Base-by-base conservation (phyloP, 345 rosid species). In the Ailanthus altissimus region DNA sequence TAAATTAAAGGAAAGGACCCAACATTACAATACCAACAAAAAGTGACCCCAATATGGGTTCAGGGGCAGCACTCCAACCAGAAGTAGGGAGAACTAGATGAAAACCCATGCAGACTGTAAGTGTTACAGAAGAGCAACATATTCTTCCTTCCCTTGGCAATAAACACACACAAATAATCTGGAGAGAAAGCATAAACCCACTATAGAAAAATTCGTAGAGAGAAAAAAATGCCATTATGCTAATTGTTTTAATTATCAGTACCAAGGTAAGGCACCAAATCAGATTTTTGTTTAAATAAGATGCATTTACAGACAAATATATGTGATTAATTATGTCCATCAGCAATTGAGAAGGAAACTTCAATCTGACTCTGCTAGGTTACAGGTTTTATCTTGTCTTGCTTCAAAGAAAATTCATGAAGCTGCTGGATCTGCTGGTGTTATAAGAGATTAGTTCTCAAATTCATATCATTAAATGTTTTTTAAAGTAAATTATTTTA, bases 31-130 rank as follows among this genome's bases (percentile, higher is more conserved):
- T 84, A 80, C 64, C 78, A 79, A 78, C 83, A 79, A 77, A 75
- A 83, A 81, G 80, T 81, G 78, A 73, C 84, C 70, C 77, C 84
- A 77, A 26, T 66, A 81, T 74, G 81, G 76, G 56, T 80, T 81
- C 67, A 73, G 59, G 18, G 80, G 79, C 80, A 82, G 72, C 54
- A 66, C 70, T 61, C 79, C 89, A 79, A 79, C 80, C 47, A 83
- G 74, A 72, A 83, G 81, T 57, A 77, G 84, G 72, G 97, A 87
- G 85, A 87, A 88, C 88, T 94, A 97, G 97, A 93, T 94, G 89
- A 91, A 88, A 83, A 90, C 97, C 79, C 97, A 94, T 80, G 91
- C 89, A 79, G 92, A 94, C 77, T 94, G 97, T 93, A 89, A 94
- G 98, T 93, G 68, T 68, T 58, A 57, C 32, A 69, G 11, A 40